Conservation (phyloP, 2,329 filamentous ascomycete genomes). For the Aspergillus ochraceus region DNA sequence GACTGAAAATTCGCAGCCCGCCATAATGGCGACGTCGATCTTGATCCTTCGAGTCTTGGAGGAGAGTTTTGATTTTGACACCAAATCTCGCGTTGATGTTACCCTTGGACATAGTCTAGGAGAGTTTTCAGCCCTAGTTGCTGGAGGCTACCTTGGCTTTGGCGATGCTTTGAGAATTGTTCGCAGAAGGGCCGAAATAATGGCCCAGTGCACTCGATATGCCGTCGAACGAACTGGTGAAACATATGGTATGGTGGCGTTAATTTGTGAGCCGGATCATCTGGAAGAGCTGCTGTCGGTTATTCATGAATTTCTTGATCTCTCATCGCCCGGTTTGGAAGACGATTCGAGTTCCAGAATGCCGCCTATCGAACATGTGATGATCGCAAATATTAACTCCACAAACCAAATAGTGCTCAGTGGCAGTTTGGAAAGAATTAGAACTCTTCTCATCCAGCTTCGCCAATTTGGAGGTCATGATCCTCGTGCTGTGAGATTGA, state of each 20-base stretch:
- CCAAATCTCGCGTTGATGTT: slow-evolving; percentile 71
- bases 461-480: slow-evolving; percentile 90
- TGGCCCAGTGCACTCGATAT: slow-evolving; percentile 72
- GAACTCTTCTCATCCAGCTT: slow-evolving; percentile 77
- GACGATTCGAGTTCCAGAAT: slow-evolving; percentile 66
- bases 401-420: slow-evolving; percentile 95
- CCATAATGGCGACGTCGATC: slow-evolving; percentile 93
- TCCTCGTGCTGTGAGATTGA: slow-evolving; percentile 80
- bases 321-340: slow-evolving; percentile 64
- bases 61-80: slow-evolving; percentile 76
- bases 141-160: slow-evolving; percentile 77
- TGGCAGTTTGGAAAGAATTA: slow-evolving; percentile 80
- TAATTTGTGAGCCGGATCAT: slow-evolving; percentile 82
- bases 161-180: slow-evolving; percentile 76
- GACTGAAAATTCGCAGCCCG: slow-evolving; percentile 87
- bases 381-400: slow-evolving; percentile 91
- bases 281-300: slow-evolving; percentile 68
- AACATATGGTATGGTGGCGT: slow-evolving; percentile 90
- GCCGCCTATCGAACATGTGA: slow-evolving; percentile 79
- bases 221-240: slow-evolving; percentile 69
- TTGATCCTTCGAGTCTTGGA: slow-evolving; percentile 86
- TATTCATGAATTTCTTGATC: slow-evolving; percentile 76
- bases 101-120: slow-evolving; percentile 88
- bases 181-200: slow-evolving; percentile 73
- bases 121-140: slow-evolving; percentile 88